Base-by-base conservation (phyloP, 306 rosid genomes). In the Prunus fruticosa region DNA sequence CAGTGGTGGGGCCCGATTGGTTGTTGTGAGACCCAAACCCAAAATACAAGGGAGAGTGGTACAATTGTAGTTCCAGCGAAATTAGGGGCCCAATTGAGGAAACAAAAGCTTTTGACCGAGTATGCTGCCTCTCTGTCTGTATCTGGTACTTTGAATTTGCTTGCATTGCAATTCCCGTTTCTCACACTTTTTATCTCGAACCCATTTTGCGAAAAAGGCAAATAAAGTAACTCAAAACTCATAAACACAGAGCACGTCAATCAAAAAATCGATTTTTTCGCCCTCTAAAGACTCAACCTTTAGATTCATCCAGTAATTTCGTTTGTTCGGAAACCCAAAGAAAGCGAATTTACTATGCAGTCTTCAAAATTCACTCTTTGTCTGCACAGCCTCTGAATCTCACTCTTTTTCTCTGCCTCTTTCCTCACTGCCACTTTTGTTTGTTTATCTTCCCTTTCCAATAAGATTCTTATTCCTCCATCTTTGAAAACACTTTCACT, bases 261-360 rank as follows among this genome's bases (percentile, higher is more conserved):
- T 85, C 88, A 80, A 88, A 82, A 80, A 64, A 43, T 77, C 88
- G 69, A 84, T 50, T 50, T 57, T 73, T 18, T 23, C 69, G 71
- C 72, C 72, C 81, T 63, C 67, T 12, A 54, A 76, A 60, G 67
- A 63, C 23, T 30, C 20, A 9, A 50, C 73, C 81, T 82, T 83
- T 71, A 8, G 43, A 61, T 30, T 9, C 73, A 56, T 74, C 41
- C 72, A 27, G 77, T 61, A 47, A 18, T 73, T 60, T 34, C 67
- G 2, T 63, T 30, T 63, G 46, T 63, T 30, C 72, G 19, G 8
- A 20, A 32, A 20, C 76, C 75, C 71, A 28, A 62, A 25, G 67
- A 53, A 45, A 51, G 25, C 77, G 23, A 34, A 64, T 30, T 32
- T 74, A 58, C 14, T 19, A 5, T 34, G 3, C 47, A 45, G 30